These are phyloP conservation scores for Talaromyces verruculosus DNA, from an alignment of 2,329 filamentous ascomycete species.

Conservation along the genomic window DNA sequence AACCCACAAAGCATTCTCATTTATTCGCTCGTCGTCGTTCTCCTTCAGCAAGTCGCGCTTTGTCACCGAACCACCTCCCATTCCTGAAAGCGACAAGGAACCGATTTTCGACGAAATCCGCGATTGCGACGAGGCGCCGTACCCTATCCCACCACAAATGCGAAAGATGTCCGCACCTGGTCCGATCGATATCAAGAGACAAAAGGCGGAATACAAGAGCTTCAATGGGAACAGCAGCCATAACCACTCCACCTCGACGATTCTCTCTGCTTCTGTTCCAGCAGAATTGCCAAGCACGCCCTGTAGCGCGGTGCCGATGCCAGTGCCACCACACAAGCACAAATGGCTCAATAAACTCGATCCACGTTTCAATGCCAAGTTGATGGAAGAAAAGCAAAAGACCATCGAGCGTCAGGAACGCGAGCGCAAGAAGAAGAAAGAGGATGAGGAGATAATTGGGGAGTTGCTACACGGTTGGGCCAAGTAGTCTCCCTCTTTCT, in stretches of 20 bases:
- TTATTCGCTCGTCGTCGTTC: conserved; percentile 17
- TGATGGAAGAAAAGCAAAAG: conserved; percentile 19
- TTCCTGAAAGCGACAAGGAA: conserved; percentile 21
- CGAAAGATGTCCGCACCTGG: conserved; percentile 3
- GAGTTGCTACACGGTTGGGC: conserved; percentile 18
- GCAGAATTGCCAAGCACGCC: conserved; percentile 1
- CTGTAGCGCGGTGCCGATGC: conserved; percentile 2
- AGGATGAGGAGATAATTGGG: conserved; percentile 18
- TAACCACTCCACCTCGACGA: neutral
- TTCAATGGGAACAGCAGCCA: neutral
- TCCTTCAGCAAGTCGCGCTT: conserved; percentile 7
- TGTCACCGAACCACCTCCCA: neutral
- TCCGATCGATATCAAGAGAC: conserved; percentile 8
- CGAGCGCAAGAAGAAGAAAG: conserved; percentile 16
- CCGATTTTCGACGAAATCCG: conserved; percentile 22
- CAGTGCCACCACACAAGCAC: conserved; percentile 17
- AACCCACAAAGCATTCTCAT: conserved; percentile 17
- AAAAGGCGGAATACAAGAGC: conserved; percentile 14
- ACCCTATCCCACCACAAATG: conserved; percentile 13
- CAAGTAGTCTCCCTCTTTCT: neutral
- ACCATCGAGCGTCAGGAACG: conserved; percentile 17
- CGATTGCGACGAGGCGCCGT: conserved; percentile 21
- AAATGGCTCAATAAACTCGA: conserved; percentile 22
- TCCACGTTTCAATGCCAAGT: conserved; percentile 20
- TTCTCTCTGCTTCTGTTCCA: neutral